Evolutionary conservation across 768 basidiomycete genomes (phyloP).

Genomic region (Amanita pallidorosea): DNA sequence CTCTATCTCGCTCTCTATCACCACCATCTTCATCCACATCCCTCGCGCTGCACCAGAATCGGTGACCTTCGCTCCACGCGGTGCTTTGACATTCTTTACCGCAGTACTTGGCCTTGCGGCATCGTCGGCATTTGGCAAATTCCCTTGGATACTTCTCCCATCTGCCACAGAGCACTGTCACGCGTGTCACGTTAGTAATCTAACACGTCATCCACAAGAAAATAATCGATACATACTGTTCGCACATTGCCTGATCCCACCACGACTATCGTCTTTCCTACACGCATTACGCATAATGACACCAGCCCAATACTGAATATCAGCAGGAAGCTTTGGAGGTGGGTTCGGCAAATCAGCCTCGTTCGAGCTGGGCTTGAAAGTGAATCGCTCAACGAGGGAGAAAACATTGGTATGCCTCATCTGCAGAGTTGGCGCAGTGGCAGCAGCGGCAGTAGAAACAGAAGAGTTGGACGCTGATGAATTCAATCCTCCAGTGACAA

Average conservation of each 20-base stretch:
- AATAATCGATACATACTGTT: conserved; percentile 50
- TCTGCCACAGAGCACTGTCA: conserved; percentile 75
- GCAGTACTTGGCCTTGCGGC: conserved; percentile 97
- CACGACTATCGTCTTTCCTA: conserved; percentile 86
- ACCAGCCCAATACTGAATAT: conserved; percentile 98
- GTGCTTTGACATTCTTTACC: conserved; percentile 95
- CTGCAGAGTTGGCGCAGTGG: conserved; percentile 10
- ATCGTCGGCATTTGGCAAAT: conserved; percentile 94
- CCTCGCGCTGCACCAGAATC: conserved; percentile 83
- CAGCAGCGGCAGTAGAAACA: conserved; percentile 7
- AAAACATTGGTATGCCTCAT: conserved; percentile 81
- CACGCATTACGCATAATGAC: conserved; percentile 99
- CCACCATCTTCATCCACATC: conserved; percentile 35
- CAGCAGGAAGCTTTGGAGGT: conserved; percentile 64
- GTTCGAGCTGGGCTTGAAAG: conserved; percentile 80
- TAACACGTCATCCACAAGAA: not conserved
- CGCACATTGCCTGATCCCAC: conserved; percentile 95
- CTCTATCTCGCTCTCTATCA: conserved; percentile 7
- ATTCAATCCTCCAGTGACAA: not conserved
- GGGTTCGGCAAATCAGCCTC: conserved; percentile 65
- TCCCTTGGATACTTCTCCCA: conserved; percentile 92
- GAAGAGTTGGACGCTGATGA: not conserved
- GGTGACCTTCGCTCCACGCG: conserved; percentile 93
- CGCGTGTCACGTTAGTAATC: not conserved
- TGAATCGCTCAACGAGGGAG: conserved; percentile 92